Conservation (phyloP, 164 flowering plant species). For the Liquidambar formosana region DNA sequence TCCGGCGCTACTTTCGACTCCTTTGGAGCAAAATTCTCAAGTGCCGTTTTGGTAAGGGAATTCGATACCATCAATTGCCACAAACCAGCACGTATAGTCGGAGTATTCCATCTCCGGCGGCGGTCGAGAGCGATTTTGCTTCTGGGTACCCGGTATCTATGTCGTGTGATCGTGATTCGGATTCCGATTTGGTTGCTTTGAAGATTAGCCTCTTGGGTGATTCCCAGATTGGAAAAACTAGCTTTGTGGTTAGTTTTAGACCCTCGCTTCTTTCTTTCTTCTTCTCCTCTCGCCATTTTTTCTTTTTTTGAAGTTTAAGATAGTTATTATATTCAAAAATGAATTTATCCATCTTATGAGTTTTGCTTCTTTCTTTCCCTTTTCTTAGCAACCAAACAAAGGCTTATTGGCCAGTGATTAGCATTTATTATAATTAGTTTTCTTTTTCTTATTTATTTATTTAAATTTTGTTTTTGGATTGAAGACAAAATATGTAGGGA, state of each 20-base stretch:
- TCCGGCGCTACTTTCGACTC: slow-evolving; percentile 23
- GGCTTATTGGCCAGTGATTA: no score
- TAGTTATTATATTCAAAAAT: no score
- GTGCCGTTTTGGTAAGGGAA: slow-evolving; percentile 20
- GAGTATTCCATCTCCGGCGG: not conserved
- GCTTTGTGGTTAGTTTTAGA: slow-evolving; percentile 46
- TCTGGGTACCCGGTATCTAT: not conserved
- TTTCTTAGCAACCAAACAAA: not conserved
- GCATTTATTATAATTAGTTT: no score
- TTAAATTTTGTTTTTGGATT: slow-evolving; percentile 12
- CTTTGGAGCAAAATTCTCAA: slow-evolving; percentile 18
- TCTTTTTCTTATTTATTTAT: no score
- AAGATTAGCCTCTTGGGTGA: slow-evolving; percentile 54
- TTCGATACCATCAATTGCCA: slow-evolving; percentile 20
- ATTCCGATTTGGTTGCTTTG: slow-evolving; percentile 41
- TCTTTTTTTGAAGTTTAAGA: no score
- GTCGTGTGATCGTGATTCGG: not conserved
- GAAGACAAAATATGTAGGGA: slow-evolving; percentile 42
- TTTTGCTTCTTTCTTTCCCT: not conserved
- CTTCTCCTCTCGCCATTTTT: no score
- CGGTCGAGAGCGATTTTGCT: not conserved
- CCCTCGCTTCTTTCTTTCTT: no score
- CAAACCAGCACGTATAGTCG: not conserved
- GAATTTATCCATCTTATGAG: no score
- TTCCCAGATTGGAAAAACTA: slow-evolving; percentile 43